Percentiles rank a stretch among this genome's conserved stretches.
Evolutionary conservation across 75 land plant species (phyloP).

Genomic region (Chamaecyparis obtusa): DNA sequence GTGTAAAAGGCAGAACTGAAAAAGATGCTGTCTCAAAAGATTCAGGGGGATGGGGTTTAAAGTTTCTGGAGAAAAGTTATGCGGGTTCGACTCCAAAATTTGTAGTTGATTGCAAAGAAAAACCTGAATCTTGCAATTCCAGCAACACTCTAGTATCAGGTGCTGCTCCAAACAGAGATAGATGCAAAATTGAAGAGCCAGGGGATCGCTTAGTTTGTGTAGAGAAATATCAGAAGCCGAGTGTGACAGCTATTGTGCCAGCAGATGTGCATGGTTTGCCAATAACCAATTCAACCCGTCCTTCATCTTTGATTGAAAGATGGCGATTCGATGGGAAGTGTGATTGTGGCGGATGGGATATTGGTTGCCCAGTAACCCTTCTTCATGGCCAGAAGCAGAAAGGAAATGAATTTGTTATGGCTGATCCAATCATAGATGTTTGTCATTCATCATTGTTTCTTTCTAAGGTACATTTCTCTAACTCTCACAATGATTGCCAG

Average conservation of each 20-base stretch:
- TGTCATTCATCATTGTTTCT: slow-evolving; percentile 18
- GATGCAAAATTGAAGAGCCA: neutral
- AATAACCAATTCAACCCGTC: neutral
- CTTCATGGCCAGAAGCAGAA: neutral
- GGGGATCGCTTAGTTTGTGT: neutral
- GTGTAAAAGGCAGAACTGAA: neutral
- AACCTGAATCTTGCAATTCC: neutral
- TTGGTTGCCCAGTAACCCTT: slow-evolving; percentile 14
- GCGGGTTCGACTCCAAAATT: neutral
- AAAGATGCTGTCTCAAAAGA: neutral
- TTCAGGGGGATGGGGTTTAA: neutral
- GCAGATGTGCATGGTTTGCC: slow-evolving; percentile 17
- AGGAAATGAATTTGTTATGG: neutral
- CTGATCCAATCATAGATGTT: slow-evolving; percentile 7
- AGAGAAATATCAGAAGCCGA: neutral
- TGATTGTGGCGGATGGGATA: slow-evolving; percentile 29
- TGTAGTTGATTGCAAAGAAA: neutral
- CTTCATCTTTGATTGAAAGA: slow-evolving; percentile 15
- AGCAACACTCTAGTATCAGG: neutral
- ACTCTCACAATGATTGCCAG: neutral
- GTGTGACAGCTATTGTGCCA: slow-evolving; percentile 18
- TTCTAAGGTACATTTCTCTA: slow-evolving; percentile 23
- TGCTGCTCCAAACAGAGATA: neutral
- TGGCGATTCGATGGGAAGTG: slow-evolving; percentile 19
- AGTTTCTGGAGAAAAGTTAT: neutral